Conservation (phyloP, 164 flowering plant species). For the Vitis amurensis region DNA sequence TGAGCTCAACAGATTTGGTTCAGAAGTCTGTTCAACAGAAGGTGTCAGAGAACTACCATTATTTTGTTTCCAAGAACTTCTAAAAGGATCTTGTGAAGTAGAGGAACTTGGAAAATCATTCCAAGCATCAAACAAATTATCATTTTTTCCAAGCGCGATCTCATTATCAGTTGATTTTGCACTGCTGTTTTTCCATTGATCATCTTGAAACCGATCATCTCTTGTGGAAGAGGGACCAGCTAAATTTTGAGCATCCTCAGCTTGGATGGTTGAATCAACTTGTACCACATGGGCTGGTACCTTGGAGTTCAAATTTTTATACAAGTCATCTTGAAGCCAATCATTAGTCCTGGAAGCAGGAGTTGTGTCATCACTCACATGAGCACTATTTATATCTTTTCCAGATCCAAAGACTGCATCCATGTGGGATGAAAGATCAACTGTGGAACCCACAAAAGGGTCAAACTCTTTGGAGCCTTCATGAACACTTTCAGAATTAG, state of each 20-base stretch:
- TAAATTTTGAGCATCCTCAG: background rate
- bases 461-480: constrained; percentile 29
- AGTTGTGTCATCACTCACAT: constrained; percentile 12
- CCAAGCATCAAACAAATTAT: constrained; percentile 47
- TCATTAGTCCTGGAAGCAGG: constrained; percentile 23
- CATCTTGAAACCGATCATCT: constrained; percentile 30
- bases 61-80: constrained; percentile 20
- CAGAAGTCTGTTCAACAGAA: constrained; percentile 25
- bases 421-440: constrained; percentile 28
- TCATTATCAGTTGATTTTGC: constrained; percentile 16
- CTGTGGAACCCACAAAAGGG: constrained; percentile 26
- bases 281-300: constrained; percentile 12
- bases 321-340: constrained; percentile 34
- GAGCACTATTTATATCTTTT: constrained; percentile 18
- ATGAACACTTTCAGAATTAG: constrained; percentile 29
- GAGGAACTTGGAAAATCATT: constrained; percentile 49
- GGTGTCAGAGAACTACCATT: constrained; percentile 6
- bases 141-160: constrained; percentile 12
- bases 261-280: constrained; percentile 4
- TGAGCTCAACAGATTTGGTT: constrained; percentile 23
- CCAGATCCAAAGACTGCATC: constrained; percentile 27
- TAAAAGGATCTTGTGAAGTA: constrained; percentile 20
- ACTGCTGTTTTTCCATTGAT: constrained; percentile 22
- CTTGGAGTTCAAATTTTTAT: constrained; percentile 18
- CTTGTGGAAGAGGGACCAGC: constrained; percentile 14